Conservation (phyloP, 345 rosid genomes). For the Viola odorata region DNA sequence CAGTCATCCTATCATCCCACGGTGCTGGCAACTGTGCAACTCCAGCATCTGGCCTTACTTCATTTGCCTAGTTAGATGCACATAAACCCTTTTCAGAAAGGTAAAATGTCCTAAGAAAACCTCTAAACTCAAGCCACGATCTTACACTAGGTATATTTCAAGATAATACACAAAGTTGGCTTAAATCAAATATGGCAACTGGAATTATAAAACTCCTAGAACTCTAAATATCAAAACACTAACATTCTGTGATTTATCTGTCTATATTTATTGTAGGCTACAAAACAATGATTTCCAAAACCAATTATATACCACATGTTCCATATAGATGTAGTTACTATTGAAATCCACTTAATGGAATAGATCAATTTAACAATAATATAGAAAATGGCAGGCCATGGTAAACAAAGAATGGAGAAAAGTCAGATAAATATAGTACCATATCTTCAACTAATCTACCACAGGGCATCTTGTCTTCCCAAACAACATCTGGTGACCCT, state of each 20-base stretch:
- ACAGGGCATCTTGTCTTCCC: conserved; percentile 24
- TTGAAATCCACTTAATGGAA: too few species aligned
- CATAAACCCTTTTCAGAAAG: conserved; percentile 19
- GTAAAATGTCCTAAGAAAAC: too few species aligned
- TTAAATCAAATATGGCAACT: conserved; percentile 4
- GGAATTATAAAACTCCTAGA: background rate
- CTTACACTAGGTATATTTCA: background rate
- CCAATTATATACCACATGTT: too few species aligned
- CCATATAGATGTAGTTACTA: too few species aligned
- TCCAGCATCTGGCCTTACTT: conserved; percentile 24
- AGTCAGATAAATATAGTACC: conserved; percentile 31
- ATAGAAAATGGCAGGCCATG: too few species aligned
- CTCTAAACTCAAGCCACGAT: too few species aligned
- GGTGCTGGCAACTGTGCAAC: conserved; percentile 32
- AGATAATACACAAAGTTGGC: background rate
- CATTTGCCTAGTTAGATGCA: conserved; percentile 37
- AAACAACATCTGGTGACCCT: conserved; percentile 26
- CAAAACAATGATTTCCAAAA: too few species aligned
- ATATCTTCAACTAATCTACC: conserved; percentile 25
- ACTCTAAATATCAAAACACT: background rate
- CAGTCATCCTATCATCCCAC: conserved; percentile 63
- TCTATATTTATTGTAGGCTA: too few species aligned
- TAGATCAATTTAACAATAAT: too few species aligned
- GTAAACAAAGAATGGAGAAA: conserved; percentile 2
- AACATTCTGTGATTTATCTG: background rate